Base-by-base conservation (phyloP, 371 early-diverging fungal species). In the Phascolomyces articulosus region DNA sequence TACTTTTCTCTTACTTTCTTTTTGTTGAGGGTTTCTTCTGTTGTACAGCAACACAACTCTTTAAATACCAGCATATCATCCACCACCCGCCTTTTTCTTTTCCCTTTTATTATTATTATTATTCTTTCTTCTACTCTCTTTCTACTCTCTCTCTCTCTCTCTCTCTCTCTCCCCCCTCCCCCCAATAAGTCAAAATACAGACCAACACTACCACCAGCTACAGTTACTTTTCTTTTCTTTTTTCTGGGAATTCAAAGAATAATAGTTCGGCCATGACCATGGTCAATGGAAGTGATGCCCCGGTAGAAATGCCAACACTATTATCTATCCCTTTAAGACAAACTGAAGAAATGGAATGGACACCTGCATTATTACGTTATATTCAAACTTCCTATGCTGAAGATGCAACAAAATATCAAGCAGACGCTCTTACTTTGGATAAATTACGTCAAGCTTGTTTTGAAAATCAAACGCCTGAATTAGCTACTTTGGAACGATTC, bases 351-450 rank as follows among this genome's bases (percentile, higher is more conserved):
- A 55, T 73, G 28, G 27, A 47, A 53, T 82, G 75, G 75, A 26
- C 68, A 38, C 66, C 62, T 27, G 66, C 67, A 55, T 60, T 82
- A 21, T 41, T 72, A 10, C 65, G 66, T 20, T 82, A 82, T 55
- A 82, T 82, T 31, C 60, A 62, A 6, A 63, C 53, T n/a, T 72
- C 75, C 2, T 82, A 82, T 59, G 77, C 74, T 23, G 75, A 82
- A 55, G 75, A 75, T 38, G 58, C 69, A 6, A 44, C 67, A 11
- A 68, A 68, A 41, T 82, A 82, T 58, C 61, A 69, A 54, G 26
- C 55, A 16, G 83, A 82, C 23, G 63, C 65, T 27, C 48, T 61
- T 1, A 40, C 61, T 2, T 40, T 82, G 11, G 83, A 82, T 44
- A 34, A 58, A 9, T 18, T 82, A 29, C 70, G 82, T 40, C 44